Evolutionary conservation across 164 flowering plant species (phyloP).

Genomic region (Tetracentron sinense): DNA sequence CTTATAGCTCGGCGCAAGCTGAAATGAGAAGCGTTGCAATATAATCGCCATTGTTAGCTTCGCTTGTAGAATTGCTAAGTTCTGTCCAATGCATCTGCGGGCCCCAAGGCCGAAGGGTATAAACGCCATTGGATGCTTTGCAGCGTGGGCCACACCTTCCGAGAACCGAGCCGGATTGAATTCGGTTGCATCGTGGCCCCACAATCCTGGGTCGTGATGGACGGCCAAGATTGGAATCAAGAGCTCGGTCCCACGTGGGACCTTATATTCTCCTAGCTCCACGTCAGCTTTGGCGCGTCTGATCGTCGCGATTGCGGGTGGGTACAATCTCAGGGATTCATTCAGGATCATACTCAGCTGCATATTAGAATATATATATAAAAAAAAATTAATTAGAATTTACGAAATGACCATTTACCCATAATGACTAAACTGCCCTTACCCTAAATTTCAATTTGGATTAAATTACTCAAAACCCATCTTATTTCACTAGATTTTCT

Average conservation of each 20-base stretch:
- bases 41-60: slow-evolving; percentile 64
- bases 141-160: slow-evolving; percentile 73
- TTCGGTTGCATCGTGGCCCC: slow-evolving; percentile 81
- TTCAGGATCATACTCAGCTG: slow-evolving; percentile 88
- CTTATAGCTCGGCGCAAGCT: slow-evolving; percentile 55
- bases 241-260: slow-evolving; percentile 82
- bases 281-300: slow-evolving; percentile 73
- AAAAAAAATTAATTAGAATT: background rate
- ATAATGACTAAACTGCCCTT: too few species aligned
- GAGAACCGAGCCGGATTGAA: slow-evolving; percentile 85
- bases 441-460: too few species aligned
- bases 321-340: slow-evolving; percentile 80
- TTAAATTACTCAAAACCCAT: too few species aligned
- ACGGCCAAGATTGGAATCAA: slow-evolving; percentile 86
- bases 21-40: slow-evolving; percentile 62
- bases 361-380: slow-evolving; percentile 8
- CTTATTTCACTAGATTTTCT: too few species aligned
- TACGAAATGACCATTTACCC: slow-evolving; percentile 2
- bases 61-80: slow-evolving; percentile 73
- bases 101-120: slow-evolving; percentile 93
- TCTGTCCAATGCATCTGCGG: slow-evolving; percentile 87
- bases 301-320: slow-evolving; percentile 82
- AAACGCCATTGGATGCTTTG: slow-evolving; percentile 77
- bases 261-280: slow-evolving; percentile 59
- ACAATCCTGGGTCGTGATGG: slow-evolving; percentile 76